These are phyloP conservation scores for sunflower (Helianthus annuus) DNA, from an alignment of 129 eudicot genomes.

Conservation along the genomic window HanXRQr2.0-SUNRISE NC_035435.2:4508920-4509419, in stretches of 20 bases:
- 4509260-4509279: slow-evolving; percentile 92
- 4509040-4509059: not conserved
- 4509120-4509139: not conserved
- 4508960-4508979: not conserved
- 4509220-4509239: slow-evolving; percentile 64
- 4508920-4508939: not conserved
- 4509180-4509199: slow-evolving; percentile 17
- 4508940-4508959: not conserved
- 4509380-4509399: not conserved
- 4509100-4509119: not conserved
- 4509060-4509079: not conserved
- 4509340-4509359: slow-evolving; percentile 48
- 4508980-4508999: not conserved
- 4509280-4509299: slow-evolving; percentile 83
- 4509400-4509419: not conserved
- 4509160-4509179: slow-evolving; percentile 15
- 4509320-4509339: slow-evolving; percentile 88
- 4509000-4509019: not conserved
- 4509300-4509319: slow-evolving; percentile 94
- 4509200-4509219: slow-evolving; percentile 81
- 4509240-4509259: slow-evolving; percentile 74
- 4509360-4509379: not conserved
- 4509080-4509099: not conserved
- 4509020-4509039: not conserved
- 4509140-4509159: not conserved